Percentiles rank a stretch among this genome's conserved stretches.
Conservation (phyloP, 2,329 filamentous ascomycete species). For the Xylariaceae sp. region DNA sequence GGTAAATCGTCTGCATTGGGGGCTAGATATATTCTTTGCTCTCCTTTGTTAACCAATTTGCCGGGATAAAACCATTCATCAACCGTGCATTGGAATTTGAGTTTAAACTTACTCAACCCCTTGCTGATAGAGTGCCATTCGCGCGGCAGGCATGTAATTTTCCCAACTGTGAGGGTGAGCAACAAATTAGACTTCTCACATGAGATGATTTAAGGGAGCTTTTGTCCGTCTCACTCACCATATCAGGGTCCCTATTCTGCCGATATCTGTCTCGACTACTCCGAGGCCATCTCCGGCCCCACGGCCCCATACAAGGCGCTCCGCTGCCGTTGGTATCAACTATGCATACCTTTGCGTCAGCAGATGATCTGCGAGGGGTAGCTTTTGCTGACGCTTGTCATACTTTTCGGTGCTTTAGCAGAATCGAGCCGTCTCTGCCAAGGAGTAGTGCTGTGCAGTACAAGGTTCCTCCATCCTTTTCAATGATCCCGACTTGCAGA, state of each 20-base stretch:
- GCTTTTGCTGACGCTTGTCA: constrained; percentile 1
- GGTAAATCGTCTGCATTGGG: constrained; percentile 32
- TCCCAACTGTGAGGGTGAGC: constrained; percentile 32
- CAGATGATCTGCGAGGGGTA: neutral
- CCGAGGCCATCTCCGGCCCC: constrained; percentile 38
- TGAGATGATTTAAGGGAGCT: neutral
- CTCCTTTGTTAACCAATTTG: constrained; percentile 2
- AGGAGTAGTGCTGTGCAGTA: constrained; percentile 39
- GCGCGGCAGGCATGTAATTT: constrained; percentile 42
- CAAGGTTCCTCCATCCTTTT: constrained; percentile 38
- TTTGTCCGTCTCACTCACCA: constrained; percentile 25
- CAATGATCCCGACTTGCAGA: constrained; percentile 38
- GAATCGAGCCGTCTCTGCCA: constrained; percentile 32
- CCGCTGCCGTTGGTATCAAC: constrained; percentile 39
- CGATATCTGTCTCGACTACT: constrained; percentile 37
- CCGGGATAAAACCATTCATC: too few relatives aligned
- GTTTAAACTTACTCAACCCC: constrained; percentile 34
- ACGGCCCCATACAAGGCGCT: constrained; percentile 44
- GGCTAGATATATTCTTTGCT: constrained; percentile 30
- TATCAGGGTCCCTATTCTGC: constrained; percentile 39
- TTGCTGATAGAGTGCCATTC: constrained; percentile 40
- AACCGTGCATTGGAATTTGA: neutral
- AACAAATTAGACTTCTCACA: neutral
- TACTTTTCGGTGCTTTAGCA: constrained; percentile 38
- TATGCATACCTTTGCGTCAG: constrained; percentile 9